phyloP scores from a whole-genome alignment of 2,329 filamentous ascomycete species.

The Aotearoamyces nothofagi region DNA sequence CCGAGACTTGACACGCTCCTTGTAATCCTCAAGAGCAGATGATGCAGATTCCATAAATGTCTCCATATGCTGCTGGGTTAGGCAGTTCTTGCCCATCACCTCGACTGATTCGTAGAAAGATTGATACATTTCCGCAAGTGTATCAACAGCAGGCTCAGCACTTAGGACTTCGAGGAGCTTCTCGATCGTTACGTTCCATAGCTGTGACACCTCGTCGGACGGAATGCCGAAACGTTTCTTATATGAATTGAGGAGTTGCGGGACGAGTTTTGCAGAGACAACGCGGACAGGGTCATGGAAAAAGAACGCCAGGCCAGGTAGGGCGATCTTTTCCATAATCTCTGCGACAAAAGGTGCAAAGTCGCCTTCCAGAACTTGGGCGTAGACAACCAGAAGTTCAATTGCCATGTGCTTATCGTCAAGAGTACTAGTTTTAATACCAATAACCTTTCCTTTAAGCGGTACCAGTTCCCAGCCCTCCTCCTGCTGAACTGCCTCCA shows the following conservation, averaged over 20 bases:
- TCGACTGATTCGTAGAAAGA: conserved; percentile 99
- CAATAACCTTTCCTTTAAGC: conserved; percentile 94
- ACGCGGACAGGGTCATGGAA: conserved; percentile 97
- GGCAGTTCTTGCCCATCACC: conserved; percentile 73
- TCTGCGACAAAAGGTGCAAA: conserved; percentile 87
- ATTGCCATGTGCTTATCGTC: conserved; percentile 99
- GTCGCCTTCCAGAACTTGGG: conserved; percentile 80
- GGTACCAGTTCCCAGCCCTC: conserved; percentile 97
- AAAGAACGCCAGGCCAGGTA: conserved; percentile 92
- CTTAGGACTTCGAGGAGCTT: conserved; percentile 88
- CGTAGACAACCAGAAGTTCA: conserved; percentile 92
- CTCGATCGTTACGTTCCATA: conserved; percentile 76
- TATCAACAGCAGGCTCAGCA: conserved; percentile 90
- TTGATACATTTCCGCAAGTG: conserved; percentile 96
- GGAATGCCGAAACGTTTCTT: conserved; percentile 78
- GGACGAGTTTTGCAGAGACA: conserved; percentile 87
- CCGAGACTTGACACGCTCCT: conserved; percentile 68
- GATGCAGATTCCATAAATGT: conserved; percentile 77
- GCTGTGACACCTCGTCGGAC: conserved; percentile 61
- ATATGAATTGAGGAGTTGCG: conserved; percentile 83
- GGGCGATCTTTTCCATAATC: conserved; percentile 91
- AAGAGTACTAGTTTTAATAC: conserved; percentile 90
- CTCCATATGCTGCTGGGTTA: conserved; percentile 65
- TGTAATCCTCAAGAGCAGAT: conserved; percentile 84
- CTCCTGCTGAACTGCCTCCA: conserved; percentile 82